Base-by-base conservation (phyloP, 2,329 filamentous ascomycete genomes). In the Sclerotinia subarctica region DNA sequence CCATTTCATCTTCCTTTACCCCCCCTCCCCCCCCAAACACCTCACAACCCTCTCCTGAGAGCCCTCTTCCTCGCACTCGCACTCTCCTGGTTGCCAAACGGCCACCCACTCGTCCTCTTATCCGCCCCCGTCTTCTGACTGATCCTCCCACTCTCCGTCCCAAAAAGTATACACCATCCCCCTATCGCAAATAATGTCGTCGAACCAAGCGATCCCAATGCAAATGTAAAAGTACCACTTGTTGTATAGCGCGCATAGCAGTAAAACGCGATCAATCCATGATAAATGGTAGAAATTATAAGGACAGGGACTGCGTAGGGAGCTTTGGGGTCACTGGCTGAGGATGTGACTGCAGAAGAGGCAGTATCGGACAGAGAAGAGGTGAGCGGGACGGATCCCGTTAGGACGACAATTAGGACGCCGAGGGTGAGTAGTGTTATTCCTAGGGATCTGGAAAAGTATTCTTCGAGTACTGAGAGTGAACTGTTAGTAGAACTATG, bases 21-120 rank as follows among this genome's bases (percentile, higher is more conserved):
- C 24, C 15, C 24, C 42, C 6, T n/a, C 46, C 6, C 24, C 15
- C 24, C 42, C 6, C n/a, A 29, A n/a, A 17, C 1, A 8, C 21
- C n/a, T 57, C 26, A 69, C 57, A 64, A 32, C 13, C 65, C 65
- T 21, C 62, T 63, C 10, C 59, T 69, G 6, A 38, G 47, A 53
- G 51, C 47, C 64, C 71, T 76, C 71, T 77, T 77, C 70, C 72
- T 74, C 44, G 71, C 69, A 26, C 68, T 67, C 15, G 75, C 76
- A 47, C 77, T 76, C 76, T 86, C 84, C 6, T 73, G 74, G 73
- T 91, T 90, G 72, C 81, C 81, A 76, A 91, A 90, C 3, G 88
- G 88, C 73, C 86, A 91, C 15, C 86, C 87, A 69, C 83, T 83
- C 35, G 84, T 89, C 75, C 88, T 81, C 82, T 90, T 90, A 75